Evolutionary conservation across 2,329 filamentous ascomycete genomes (phyloP).

Genomic region (Chaetomium globosum): DNA sequence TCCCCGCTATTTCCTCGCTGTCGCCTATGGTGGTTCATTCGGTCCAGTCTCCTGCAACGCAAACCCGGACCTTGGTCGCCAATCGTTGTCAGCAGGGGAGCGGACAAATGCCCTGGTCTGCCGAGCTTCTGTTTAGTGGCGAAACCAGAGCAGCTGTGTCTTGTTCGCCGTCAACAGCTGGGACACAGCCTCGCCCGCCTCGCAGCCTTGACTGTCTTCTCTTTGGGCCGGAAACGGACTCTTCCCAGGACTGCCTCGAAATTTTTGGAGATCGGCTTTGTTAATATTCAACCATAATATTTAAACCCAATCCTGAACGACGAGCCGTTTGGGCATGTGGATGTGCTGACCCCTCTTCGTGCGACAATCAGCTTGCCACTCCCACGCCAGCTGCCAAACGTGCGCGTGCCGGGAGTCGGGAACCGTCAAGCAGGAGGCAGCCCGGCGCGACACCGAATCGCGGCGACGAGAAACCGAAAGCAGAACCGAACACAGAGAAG

Average conservation of each 20-base stretch:
- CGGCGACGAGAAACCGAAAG: conserved; percentile 1
- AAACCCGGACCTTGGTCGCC: conserved; percentile 21
- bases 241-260: neutral
- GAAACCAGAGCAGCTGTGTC: conserved; percentile 23
- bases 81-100: conserved; percentile 27
- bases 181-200: conserved; percentile 33
- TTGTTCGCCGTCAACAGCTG: conserved; percentile 34
- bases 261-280: conserved; percentile 7
- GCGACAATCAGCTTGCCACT: conserved; percentile 27
- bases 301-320: neutral
- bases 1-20: conserved; percentile 12
- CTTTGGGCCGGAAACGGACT: conserved; percentile 10
- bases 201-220: conserved; percentile 25
- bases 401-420: conserved; percentile 14
- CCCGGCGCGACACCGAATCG: conserved; percentile 20
- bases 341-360: conserved; percentile 32
- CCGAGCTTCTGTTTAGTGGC: conserved; percentile 31
- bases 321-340: neutral
- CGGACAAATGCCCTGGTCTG: conserved; percentile 14
- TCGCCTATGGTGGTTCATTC: conserved; percentile 21
- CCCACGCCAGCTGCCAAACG: conserved; percentile 32
- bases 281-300: conserved; percentile 13
- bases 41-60: conserved; percentile 25
- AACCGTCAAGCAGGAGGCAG: conserved; percentile 29
- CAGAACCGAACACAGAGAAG: conserved; percentile 13